Percentiles rank a stretch among this genome's conserved stretches.
These are phyloP conservation scores for Panicum hallii DNA, from an alignment of 202 grass and related monocot genomes.

Conservation along the genomic window DNA sequence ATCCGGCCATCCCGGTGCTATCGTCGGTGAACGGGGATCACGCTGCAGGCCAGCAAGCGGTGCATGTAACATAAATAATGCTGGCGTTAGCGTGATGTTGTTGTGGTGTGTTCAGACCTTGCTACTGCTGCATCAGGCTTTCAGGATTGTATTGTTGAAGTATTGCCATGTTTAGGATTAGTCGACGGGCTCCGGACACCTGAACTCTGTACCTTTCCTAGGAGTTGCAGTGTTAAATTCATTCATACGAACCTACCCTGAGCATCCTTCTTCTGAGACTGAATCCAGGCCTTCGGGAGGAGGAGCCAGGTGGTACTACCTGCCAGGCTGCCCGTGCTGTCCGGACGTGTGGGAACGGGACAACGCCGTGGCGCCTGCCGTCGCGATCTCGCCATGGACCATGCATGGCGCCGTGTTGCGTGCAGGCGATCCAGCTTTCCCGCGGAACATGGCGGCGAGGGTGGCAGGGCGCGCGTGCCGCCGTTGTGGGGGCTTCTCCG, in stretches of 20 bases:
- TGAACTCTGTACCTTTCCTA: neutral
- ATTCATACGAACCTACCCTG: neutral
- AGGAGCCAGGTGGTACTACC: neutral
- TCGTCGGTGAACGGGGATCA: neutral
- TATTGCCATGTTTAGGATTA: neutral
- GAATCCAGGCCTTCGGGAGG: neutral
- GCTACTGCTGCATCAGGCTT: constrained; percentile 13
- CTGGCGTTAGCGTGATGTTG: constrained; percentile 22
- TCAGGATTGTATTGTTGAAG: neutral
- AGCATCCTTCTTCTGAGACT: neutral
- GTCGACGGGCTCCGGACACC: neutral
- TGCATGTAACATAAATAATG: constrained; percentile 60
- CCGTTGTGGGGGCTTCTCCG: neutral
- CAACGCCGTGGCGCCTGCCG: neutral
- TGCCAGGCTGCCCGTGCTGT: neutral
- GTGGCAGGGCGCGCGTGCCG: neutral
- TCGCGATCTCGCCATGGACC: neutral
- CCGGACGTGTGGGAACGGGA: constrained; percentile 14
- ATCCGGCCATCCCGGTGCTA: neutral
- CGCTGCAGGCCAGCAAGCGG: constrained; percentile 10
- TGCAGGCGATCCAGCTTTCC: neutral
- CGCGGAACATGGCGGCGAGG: neutral
- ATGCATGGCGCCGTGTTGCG: neutral
- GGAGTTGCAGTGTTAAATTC: neutral
- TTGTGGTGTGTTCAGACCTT: neutral